Evolutionary conservation across 2,329 filamentous ascomycete genomes (phyloP), one percentile per base, ranked within the genome.

Genomic region (Apiospora hydei): DNA sequence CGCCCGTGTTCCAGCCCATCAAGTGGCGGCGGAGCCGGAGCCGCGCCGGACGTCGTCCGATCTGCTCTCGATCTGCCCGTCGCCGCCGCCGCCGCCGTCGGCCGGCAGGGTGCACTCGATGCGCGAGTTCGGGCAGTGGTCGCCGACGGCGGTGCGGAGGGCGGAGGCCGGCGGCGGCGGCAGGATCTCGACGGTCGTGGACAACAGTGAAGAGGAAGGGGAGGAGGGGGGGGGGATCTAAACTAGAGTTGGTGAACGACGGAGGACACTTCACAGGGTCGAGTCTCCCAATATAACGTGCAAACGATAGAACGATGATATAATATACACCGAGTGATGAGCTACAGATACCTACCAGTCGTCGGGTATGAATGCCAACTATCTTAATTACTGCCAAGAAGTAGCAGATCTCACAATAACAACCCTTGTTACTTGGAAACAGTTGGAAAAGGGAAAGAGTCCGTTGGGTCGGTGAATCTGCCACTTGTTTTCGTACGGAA

Each of bases 1-100:
- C 57, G 1, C 57, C 57, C 34, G 57, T 64, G 57, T 64, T 64
- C 34, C 57, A 64, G 57, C 57, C 57, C 57, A 41, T 64, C 30
- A 64, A 64, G 57, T 64, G 57, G 57, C 57, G 57, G 34, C 18
- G 34, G 57, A 64, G 57, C 34, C 30, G 30, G 57, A 34, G 41
- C 1, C 53, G 34, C 57, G 21, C 30, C 4, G 34, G 4, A 4
- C 16, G 5, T 61, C 51, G 0, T 41, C 34, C 34, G 34, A 34
- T 18, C 34, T n/a, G 57, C 34, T 64, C 8, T 64, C 57, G 10
- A 30, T 64, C 34, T 64, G 34, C 10, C 34, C 34, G 18, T 30
- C 30, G 16, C 53, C 30, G 10, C 57, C 57, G 18, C 30, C 51
- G 16, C 53, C 30, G 16, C 53, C 30, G 10, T 21, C 57, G 18